These are phyloP conservation scores for Hypholoma sublateritium DNA, from an alignment of 768 basidiomycete genomes.

Conservation along the genomic window DNA sequence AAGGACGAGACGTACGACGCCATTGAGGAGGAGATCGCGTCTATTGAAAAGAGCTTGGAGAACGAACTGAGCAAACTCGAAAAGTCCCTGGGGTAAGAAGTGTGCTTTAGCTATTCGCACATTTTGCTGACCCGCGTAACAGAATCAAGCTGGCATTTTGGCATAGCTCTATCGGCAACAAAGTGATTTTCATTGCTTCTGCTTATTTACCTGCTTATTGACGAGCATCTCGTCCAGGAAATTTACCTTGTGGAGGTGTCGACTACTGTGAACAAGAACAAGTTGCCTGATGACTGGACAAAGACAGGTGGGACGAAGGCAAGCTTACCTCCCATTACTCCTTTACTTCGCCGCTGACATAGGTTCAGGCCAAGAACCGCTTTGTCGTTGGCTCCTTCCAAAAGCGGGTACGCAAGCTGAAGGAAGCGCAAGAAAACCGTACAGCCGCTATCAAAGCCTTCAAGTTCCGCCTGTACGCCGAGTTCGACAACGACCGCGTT, in stretches of 20 bases:
- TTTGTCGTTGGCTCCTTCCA: slow-evolving; percentile 78
- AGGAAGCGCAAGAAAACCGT: slow-evolving; percentile 92
- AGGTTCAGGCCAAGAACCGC: slow-evolving; percentile 62
- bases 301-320: slow-evolving; percentile 84
- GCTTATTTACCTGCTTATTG: background rate
- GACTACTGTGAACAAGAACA: slow-evolving; percentile 43
- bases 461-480: slow-evolving; percentile 72
- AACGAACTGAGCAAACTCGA: slow-evolving; percentile 62
- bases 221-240: slow-evolving; percentile 50
- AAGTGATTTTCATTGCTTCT: slow-evolving; percentile 41
- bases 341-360: background rate
- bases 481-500: slow-evolving; percentile 80
- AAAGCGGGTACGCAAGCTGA: slow-evolving; percentile 72
- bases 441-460: slow-evolving; percentile 81
- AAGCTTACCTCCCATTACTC: slow-evolving; percentile 3
- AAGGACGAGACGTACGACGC: slow-evolving; percentile 85
- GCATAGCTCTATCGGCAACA: slow-evolving; percentile 79
- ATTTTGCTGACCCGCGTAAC: slow-evolving; percentile 7
- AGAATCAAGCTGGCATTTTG: slow-evolving; percentile 36
- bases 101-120: background rate
- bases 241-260: slow-evolving; percentile 86
- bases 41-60: slow-evolving; percentile 73
- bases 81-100: slow-evolving; percentile 65
- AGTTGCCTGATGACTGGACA: slow-evolving; percentile 82
- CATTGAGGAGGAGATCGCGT: slow-evolving; percentile 67